phyloP scores from a whole-genome alignment of 2,329 filamentous ascomycete genomes.

The Xylariaceae sp. region DNA sequence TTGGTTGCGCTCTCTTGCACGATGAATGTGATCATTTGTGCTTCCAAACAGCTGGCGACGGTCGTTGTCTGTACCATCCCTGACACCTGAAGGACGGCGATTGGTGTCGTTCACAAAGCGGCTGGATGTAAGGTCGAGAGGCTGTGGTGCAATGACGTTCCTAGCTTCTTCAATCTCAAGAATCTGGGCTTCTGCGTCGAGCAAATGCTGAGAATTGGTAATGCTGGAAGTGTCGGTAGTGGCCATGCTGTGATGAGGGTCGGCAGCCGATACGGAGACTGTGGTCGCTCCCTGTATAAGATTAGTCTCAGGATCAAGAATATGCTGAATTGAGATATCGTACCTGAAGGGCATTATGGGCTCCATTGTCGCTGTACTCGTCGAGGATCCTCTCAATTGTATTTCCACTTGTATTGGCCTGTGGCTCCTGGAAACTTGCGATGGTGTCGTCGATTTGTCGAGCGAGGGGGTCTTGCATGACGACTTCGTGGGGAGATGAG shows the following conservation, averaged over 20 bases:
- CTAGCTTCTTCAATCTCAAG: constrained; percentile 12
- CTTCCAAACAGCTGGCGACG: no score
- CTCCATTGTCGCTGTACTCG: constrained; percentile 22
- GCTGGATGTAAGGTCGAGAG: constrained; percentile 17
- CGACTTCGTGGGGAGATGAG: not conserved
- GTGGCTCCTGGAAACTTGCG: constrained; percentile 2
- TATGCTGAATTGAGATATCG: no score
- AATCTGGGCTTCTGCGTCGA: constrained; percentile 21
- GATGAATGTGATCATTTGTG: no score
- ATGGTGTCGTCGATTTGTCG: constrained; percentile 7
- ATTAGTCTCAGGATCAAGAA: no score
- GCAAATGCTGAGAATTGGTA: constrained; percentile 22
- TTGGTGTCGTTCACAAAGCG: not conserved
- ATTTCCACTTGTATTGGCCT: constrained; percentile 23
- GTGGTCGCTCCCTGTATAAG: no score
- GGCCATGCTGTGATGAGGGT: no score
- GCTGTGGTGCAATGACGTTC: constrained; percentile 16
- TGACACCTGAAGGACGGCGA: no score
- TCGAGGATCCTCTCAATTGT: constrained; percentile 32
- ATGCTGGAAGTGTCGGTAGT: constrained; percentile 6
- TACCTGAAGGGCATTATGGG: no score
- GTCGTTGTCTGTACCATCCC: no score
- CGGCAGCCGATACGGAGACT: not conserved
- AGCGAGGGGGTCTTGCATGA: not conserved
- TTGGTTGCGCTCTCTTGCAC: no score